Percentiles rank a stretch among this genome's conserved stretches.
phyloP scores from a whole-genome alignment of 495 filamentous ascomycete species.

The Talaromyces proteolyticus region DNA sequence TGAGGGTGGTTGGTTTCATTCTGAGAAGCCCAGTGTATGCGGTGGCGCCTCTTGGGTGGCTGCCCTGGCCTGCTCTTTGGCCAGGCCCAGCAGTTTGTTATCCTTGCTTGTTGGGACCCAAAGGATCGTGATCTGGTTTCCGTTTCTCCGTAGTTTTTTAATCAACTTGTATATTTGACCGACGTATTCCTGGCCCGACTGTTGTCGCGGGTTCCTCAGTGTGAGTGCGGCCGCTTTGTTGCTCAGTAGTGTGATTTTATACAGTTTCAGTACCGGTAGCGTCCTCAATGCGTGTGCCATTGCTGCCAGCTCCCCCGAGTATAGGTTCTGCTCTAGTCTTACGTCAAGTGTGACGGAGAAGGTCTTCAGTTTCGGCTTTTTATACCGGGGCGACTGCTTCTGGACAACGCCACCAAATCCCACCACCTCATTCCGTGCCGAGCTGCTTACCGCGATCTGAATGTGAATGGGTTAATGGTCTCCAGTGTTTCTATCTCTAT shows the following conservation, averaged over 20 bases:
- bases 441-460: slow-evolving; percentile 9
- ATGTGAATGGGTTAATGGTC: slow-evolving; percentile 8
- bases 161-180: slow-evolving; percentile 16
- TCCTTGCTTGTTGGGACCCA: slow-evolving; percentile 12
- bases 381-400: slow-evolving; percentile 10
- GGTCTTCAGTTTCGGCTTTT: slow-evolving; percentile 9
- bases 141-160: slow-evolving; percentile 12
- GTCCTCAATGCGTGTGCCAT: slow-evolving; percentile 13
- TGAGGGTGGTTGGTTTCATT: slow-evolving; percentile 10
- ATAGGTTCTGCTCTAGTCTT: slow-evolving; percentile 11
- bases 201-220: slow-evolving; percentile 14
- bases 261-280: slow-evolving; percentile 7
- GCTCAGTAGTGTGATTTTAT: slow-evolving; percentile 13
- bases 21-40: slow-evolving; percentile 7
- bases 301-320: slow-evolving; percentile 13
- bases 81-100: slow-evolving; percentile 16
- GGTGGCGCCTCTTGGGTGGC: slow-evolving; percentile 10
- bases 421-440: slow-evolving; percentile 10
- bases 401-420: slow-evolving; percentile 10
- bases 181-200: slow-evolving; percentile 15
- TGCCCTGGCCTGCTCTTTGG: slow-evolving; percentile 18
- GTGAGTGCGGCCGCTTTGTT: slow-evolving; percentile 17
- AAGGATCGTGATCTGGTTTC: slow-evolving; percentile 11
- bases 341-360: slow-evolving; percentile 2
- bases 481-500: slow-evolving; percentile 13